Base-by-base conservation (phyloP, 2,329 filamentous ascomycete species). In the Beauveria sp. region DNA sequence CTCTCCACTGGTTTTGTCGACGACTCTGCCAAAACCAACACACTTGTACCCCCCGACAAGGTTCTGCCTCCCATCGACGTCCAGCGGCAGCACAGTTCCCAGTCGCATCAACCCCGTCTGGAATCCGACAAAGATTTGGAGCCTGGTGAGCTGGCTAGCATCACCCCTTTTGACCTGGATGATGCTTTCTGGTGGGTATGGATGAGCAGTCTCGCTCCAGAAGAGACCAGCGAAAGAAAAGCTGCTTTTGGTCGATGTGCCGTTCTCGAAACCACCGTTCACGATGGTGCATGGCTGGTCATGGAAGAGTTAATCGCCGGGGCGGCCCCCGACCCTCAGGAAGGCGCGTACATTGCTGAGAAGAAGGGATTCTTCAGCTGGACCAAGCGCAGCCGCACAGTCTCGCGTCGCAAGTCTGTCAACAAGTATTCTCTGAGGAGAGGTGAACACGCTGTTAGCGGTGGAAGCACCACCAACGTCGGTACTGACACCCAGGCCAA, bases 101-200 rank as follows among this genome's bases (percentile, higher is more conserved):
- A 96, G 73, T 96, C 91, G 0, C 90, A 96, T 71, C 82, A 81
- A 60, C 86, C 88, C 49, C 83, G 86, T 62, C 77, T 91, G n/a
- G 87, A 92, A 66, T 81, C 81, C 16, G 86, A 90, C 59, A 75
- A 76, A 26, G 79, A 85, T 46, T 79, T 97, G 0, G 92, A 97
- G 66, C 95, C 93, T 0, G 95, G 92, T 57, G 95, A 99, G 79
- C 81, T 99, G 62, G 95, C 95, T 34, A 98, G 92, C 71, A 96
- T 99, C 70, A 89, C 85, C 26, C 83, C 83, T 43, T 84, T 98
- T 62, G 88, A 95, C 65, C 80, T 99, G 5, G 95, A 99, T 68
- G 93, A 98, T 72, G 89, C 92, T 1, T 99, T 99, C 74, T 99
- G 95, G 95, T 98, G 95, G 93, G 95, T 98, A 4, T 99, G 95